Conservation (phyloP, 495 filamentous ascomycete species). For the Recurvomyces mirabilis region DNA sequence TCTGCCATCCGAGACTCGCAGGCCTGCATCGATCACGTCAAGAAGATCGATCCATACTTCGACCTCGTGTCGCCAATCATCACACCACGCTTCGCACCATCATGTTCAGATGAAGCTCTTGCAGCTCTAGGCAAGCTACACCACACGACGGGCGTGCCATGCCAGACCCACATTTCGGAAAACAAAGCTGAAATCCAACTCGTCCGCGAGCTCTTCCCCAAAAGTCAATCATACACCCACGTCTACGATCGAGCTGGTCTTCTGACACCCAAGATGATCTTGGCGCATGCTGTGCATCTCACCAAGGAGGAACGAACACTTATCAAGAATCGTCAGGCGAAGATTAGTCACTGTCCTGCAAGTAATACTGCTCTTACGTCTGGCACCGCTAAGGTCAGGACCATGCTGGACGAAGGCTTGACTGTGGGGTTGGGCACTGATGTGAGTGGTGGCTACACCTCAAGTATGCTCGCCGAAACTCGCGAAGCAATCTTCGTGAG, state of each 20-base stretch:
- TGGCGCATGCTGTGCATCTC: slow-evolving; percentile 81
- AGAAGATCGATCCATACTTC: slow-evolving; percentile 48
- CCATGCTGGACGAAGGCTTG: slow-evolving; percentile 61
- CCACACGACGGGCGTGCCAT: slow-evolving; percentile 44
- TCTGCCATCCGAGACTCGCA: slow-evolving; percentile 45
- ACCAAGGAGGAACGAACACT: slow-evolving; percentile 48
- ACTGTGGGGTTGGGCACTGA: slow-evolving; percentile 81
- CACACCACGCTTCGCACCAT: slow-evolving; percentile 82
- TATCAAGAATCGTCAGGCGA: slow-evolving; percentile 47
- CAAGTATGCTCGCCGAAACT: slow-evolving; percentile 66
- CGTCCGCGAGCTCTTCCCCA: slow-evolving; percentile 60
- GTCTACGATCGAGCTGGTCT: slow-evolving; percentile 70
- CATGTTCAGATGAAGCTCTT: slow-evolving; percentile 53
- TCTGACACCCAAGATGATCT: slow-evolving; percentile 59
- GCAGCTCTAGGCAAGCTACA: slow-evolving; percentile 52
- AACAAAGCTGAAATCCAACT: slow-evolving; percentile 62
- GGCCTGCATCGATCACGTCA: slow-evolving; percentile 56
- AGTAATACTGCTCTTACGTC: slow-evolving; percentile 70
- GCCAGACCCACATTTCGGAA: slow-evolving; percentile 90
- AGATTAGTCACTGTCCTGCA: slow-evolving; percentile 76
- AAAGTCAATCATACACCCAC: slow-evolving; percentile 49
- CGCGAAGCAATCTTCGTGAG: slow-evolving; percentile 67
- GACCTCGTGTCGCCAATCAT: slow-evolving; percentile 64
- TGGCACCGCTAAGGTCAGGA: slow-evolving; percentile 60
- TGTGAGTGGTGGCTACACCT: slow-evolving; percentile 72